Evolutionary conservation across 805 yeast species (phyloP), one percentile per base, ranked within the genome.

Genomic region (Yarrowia sp.): DNA sequence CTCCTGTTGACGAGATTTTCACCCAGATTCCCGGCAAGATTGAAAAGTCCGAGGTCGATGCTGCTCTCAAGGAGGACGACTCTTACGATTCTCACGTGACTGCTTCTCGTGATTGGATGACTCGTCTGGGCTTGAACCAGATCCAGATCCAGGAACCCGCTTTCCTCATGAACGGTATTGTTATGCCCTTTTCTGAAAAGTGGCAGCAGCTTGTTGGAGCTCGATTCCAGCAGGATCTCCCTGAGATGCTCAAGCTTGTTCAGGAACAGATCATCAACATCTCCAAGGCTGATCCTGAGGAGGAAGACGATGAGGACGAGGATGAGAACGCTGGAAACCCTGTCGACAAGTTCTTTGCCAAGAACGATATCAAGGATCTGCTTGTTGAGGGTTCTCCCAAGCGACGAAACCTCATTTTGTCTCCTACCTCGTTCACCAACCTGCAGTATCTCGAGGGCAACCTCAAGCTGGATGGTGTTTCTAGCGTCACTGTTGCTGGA

Each of bases 121-220:
- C 67, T n/a, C 69, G 48, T 13, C 51, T 58, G n/a, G 51, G 41
- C 14, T 8, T 58, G 18, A 43, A 58, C 22, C 13, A 4, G 82
- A 6, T 74, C 86, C 32, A 70, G 70, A 0, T 72, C 14, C 31
- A 28, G 14, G 61, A 73, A 0, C 86, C 93, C 0, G 74, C 82
- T 0, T 76, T 90, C 4, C 80, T 91, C 58, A 83, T 85, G 33
- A 89, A 93, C 74, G 98, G 98, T 48, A 67, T 66, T 5, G 42
- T 71, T 13, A 15, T 69, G 10, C 65, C 63, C 17, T 55, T 66
- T 15, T 36, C 71, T 9, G 44, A 53, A 11, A 65, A 63, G 11
- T 68, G 70, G 71, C 39, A 68, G 28, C 13, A 17, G 17, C 51
- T 44, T 1, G 50, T 44, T 13, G 64, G 51, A 3, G 64, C 64